These are phyloP conservation scores for Capsella bursapastoris DNA, from an alignment of 345 rosid species.

Conservation along the genomic window DNA sequence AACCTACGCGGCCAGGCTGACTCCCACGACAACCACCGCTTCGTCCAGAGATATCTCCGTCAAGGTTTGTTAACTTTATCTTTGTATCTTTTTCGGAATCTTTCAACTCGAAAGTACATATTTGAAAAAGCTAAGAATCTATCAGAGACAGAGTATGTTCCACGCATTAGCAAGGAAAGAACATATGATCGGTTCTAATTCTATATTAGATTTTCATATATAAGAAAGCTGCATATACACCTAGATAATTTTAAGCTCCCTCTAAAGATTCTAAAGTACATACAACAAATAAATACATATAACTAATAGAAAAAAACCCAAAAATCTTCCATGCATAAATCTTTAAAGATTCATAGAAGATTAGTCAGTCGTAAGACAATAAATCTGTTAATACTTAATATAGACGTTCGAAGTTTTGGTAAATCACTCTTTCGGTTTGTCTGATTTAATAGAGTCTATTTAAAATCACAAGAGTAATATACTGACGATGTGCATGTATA, in stretches of 20 bases:
- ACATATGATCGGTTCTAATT: background rate
- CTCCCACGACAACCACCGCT: conserved; percentile 44
- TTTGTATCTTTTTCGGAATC: background rate
- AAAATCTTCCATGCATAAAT: conserved; percentile 26
- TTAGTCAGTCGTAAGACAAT: no score
- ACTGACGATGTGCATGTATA: background rate
- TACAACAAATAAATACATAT: no score
- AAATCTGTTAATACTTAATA: no score
- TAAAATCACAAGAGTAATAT: background rate
- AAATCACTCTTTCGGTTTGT: background rate
- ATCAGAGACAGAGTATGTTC: background rate
- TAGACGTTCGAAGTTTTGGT: no score
- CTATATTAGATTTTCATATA: conserved; percentile 4
- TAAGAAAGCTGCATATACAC: background rate
- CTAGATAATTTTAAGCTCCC: conserved; percentile 7
- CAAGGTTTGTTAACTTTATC: conserved; percentile 42
- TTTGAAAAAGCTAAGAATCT: background rate
- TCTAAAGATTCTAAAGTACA: background rate
- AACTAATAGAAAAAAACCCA: background rate
- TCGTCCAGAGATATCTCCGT: conserved; percentile 39
- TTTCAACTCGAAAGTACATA: background rate
- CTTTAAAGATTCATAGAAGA: background rate
- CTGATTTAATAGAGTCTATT: background rate
- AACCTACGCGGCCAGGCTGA: conserved; percentile 53
- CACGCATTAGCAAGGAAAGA: background rate